Evolutionary conservation across 306 rosid species (phyloP).

Genomic region (Quercus variabilis): DNA sequence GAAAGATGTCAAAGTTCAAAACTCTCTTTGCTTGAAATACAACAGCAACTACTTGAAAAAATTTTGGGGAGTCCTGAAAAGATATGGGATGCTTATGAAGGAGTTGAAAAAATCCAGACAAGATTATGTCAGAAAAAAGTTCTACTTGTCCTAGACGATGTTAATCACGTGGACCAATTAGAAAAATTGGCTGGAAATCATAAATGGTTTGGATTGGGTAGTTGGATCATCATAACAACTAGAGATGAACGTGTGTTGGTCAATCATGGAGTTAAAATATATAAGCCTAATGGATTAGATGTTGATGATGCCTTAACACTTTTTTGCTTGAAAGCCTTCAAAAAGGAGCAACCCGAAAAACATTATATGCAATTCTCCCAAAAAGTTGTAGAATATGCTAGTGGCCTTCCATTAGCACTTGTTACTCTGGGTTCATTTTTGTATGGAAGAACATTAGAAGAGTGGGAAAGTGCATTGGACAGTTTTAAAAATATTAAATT

Average conservation of each 20-base stretch:
- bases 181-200: accelerated
- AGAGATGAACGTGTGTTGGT: neutral
- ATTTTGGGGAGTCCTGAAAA: no score
- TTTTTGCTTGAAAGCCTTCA: neutral
- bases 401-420: neutral
- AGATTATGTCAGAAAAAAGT: neutral
- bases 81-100: no score
- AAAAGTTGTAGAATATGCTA: accelerated
- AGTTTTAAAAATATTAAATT: accelerated
- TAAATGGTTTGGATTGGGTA: neutral
- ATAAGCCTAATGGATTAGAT: neutral
- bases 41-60: accelerated
- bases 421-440: neutral
- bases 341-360: neutral
- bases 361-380: neutral
- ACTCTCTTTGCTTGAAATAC: no score
- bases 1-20: no score
- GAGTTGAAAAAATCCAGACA: accelerated
- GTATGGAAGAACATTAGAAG: neutral
- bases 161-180: neutral
- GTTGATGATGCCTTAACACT: neutral
- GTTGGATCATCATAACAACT: neutral
- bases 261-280: accelerated
- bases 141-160: neutral
- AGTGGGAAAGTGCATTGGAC: neutral